A percentile compares a stretch with the other conserved stretches of the same genome.
These are phyloP conservation scores for Inga oerstediana DNA, from an alignment of 306 rosid genomes.

Conservation along the genomic window DNA sequence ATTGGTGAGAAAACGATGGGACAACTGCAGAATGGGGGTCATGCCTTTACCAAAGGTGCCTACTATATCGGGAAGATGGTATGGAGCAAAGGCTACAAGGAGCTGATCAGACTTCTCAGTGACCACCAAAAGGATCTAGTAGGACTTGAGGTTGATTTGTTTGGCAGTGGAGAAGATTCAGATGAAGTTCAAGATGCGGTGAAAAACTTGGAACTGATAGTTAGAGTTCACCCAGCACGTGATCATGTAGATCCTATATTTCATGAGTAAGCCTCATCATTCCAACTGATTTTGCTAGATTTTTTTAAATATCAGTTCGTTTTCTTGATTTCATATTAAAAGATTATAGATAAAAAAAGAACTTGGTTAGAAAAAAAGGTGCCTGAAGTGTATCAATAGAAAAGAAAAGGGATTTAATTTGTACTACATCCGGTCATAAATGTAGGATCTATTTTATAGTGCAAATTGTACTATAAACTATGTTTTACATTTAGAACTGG, in stretches of 20 bases:
- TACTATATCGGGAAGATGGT: slow-evolving; percentile 97
- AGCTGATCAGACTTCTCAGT: slow-evolving; percentile 71
- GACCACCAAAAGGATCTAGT: slow-evolving; percentile 67
- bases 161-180: slow-evolving; percentile 93
- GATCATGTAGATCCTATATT: slow-evolving; percentile 86
- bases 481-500: too few species aligned
- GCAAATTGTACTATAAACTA: too few species aligned
- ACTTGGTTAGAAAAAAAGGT: slow-evolving; percentile 14
- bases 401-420: slow-evolving; percentile 11
- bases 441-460: too few species aligned
- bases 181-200: slow-evolving; percentile 70
- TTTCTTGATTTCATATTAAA: slow-evolving; percentile 26
- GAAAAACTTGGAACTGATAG: slow-evolving; percentile 57
- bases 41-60: slow-evolving; percentile 73
- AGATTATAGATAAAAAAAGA: neutral
- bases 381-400: slow-evolving; percentile 16
- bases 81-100: slow-evolving; percentile 96
- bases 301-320: neutral
- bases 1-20: slow-evolving; percentile 73
- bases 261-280: slow-evolving; percentile 71
- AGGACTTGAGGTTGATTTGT: slow-evolving; percentile 81
- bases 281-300: neutral
- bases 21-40: slow-evolving; percentile 59
- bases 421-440: too few species aligned
- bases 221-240: slow-evolving; percentile 74